These are phyloP conservation scores for Hyaloperonospora arabidopsidis DNA, from an alignment of 352 stramenopile genomes.

Conservation along the genomic window DNA sequence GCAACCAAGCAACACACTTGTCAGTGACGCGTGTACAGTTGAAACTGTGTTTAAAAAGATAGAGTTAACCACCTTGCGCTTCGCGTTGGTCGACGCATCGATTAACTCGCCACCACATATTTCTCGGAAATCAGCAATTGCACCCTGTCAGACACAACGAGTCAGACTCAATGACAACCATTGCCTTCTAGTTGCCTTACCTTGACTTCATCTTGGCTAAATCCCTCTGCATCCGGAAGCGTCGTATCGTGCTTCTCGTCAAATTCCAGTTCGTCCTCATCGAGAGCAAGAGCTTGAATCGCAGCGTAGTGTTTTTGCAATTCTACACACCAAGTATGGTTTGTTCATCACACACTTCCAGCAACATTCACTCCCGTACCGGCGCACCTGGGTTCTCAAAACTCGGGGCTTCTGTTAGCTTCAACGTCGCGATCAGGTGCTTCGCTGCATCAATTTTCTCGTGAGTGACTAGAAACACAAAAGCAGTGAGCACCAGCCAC, in stretches of 20 bases:
- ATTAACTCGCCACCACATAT: slow-evolving; percentile 46
- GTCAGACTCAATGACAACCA: background rate
- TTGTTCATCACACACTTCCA: background rate
- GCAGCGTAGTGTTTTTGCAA: slow-evolving; percentile 81
- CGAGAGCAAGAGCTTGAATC: slow-evolving; percentile 67
- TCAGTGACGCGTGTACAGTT: slow-evolving; percentile 3
- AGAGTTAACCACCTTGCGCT: slow-evolving; percentile 34
- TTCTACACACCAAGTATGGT: slow-evolving; percentile 27
- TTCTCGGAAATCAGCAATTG: slow-evolving; percentile 40
- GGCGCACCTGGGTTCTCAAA: slow-evolving; percentile 73
- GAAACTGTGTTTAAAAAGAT: background rate
- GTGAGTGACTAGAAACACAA: slow-evolving; percentile 25
- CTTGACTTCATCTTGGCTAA: slow-evolving; percentile 58
- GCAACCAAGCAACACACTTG: background rate
- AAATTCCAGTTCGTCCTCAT: slow-evolving; percentile 66
- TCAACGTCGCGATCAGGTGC: slow-evolving; percentile 61
- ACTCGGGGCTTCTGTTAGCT: slow-evolving; percentile 56
- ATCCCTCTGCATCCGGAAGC: slow-evolving; percentile 63
- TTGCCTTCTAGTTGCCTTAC: slow-evolving; percentile 13
- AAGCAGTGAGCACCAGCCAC: slow-evolving; percentile 7
- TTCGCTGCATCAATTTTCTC: slow-evolving; percentile 63
- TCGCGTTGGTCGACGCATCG: slow-evolving; percentile 34
- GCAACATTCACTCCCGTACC: too few species aligned
- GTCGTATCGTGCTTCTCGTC: slow-evolving; percentile 73
- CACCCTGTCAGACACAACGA: slow-evolving; percentile 22